Evolutionary conservation across 2,329 filamentous ascomycete species (phyloP).

Genomic region (Colletotrichum lindemuthianum): DNA sequence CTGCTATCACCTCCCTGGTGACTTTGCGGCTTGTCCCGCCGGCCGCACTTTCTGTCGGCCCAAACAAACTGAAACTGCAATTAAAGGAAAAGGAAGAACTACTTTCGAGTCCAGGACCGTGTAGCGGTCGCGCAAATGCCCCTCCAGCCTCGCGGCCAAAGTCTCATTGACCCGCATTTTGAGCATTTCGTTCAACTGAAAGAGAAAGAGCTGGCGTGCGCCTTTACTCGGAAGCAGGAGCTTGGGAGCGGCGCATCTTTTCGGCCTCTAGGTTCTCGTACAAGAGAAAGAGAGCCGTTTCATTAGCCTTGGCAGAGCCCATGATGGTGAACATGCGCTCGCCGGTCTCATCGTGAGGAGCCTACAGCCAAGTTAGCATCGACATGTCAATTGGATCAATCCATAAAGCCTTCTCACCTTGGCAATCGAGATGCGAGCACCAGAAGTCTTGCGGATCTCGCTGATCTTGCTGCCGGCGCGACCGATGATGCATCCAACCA

Average conservation of each 20-base stretch:
- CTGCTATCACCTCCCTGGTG: conserved; percentile 8
- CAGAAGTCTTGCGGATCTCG: conserved; percentile 96
- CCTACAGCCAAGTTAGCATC: conserved; percentile 52
- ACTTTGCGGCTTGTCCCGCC: conserved; percentile 7
- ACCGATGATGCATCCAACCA: conserved; percentile 99
- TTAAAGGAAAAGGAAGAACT: conserved; percentile 7
- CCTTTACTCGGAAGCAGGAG: conserved; percentile 62
- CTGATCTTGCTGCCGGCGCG: conserved; percentile 96
- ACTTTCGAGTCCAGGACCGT: conserved; percentile 24
- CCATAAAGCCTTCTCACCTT: conserved; percentile 66
- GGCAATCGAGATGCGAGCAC: conserved; percentile 96
- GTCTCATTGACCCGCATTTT: conserved; percentile 27
- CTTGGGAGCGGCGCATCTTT: conserved; percentile 95
- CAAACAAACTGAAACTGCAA: conserved; percentile 3
- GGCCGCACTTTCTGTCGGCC: conserved; percentile 15
- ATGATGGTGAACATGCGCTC: conserved; percentile 99
- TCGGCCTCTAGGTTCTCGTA: conserved; percentile 99
- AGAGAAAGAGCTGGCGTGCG: conserved; percentile 14
- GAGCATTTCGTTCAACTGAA: conserved; percentile 11
- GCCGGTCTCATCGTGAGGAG: conserved; percentile 94
- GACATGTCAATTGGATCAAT: too few relatives aligned
- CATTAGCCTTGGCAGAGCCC: conserved; percentile 91
- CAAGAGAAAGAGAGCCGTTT: conserved; percentile 93
- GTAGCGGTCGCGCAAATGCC: conserved; percentile 3
- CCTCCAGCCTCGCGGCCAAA: conserved; percentile 31